phyloP scores from a whole-genome alignment of 2,329 filamentous ascomycete genomes.

The Karstenula rhodostoma region DNA sequence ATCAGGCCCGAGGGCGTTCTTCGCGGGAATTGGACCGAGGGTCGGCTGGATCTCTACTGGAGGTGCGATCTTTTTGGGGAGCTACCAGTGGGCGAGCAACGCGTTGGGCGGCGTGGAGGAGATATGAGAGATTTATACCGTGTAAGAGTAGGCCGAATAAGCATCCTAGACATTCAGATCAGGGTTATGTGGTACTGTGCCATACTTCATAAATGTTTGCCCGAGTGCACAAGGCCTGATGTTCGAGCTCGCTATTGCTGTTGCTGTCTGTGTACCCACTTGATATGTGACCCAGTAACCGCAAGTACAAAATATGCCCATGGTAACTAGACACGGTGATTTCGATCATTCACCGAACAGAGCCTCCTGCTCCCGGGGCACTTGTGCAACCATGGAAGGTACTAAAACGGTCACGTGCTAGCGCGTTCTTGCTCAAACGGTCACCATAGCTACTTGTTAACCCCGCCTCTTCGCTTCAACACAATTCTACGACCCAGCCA shows the following conservation, averaged over 20 bases:
- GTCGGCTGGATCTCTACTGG: slow-evolving; percentile 95
- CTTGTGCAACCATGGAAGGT: background rate
- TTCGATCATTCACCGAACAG: background rate
- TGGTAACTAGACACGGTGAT: background rate
- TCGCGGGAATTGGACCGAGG: slow-evolving; percentile 79
- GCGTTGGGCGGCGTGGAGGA: slow-evolving; percentile 61
- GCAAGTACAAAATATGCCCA: no score
- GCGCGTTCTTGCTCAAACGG: background rate
- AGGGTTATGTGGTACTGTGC: background rate
- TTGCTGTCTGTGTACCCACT: no score
- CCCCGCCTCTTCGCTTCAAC: background rate
- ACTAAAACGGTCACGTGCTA: background rate
- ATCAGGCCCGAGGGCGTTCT: slow-evolving; percentile 73
- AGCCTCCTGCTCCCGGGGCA: background rate
- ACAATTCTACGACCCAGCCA: background rate
- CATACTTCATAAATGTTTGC: background rate
- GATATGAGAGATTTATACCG: slow-evolving; percentile 14
- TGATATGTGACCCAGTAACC: no score
- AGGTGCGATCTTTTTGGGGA: slow-evolving; percentile 92
- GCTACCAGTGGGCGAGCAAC: slow-evolving; percentile 90
- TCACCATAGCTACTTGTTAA: background rate
- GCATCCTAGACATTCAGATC: background rate
- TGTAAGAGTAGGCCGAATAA: slow-evolving; percentile 10
- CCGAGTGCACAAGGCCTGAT: no score
- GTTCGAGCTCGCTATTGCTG: no score